Evolutionary conservation across 2,329 filamentous ascomycete species (phyloP).

Genomic region (Neopestalotiopsis rosae): DNA sequence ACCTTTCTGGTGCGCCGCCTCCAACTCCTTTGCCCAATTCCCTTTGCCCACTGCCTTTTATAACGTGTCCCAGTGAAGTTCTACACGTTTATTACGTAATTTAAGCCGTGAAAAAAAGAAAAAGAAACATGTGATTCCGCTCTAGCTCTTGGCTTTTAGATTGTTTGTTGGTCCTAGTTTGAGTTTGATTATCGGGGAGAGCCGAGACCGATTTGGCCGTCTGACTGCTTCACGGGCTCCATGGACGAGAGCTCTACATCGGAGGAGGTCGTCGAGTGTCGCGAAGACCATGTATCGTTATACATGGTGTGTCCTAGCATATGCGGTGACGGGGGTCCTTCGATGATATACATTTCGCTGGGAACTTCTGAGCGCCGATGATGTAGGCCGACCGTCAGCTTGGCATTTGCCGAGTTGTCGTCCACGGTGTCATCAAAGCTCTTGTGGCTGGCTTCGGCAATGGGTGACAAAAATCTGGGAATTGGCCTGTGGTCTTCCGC

Average conservation of each 20-base stretch:
- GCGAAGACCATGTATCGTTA: background rate
- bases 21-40: background rate
- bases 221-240: conserved; percentile 8
- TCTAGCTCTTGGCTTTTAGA: background rate
- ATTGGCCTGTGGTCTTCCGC: background rate
- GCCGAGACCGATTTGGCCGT: conserved; percentile 13
- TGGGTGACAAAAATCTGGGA: conserved; percentile 14
- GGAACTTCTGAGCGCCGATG: conserved; percentile 30
- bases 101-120: background rate
- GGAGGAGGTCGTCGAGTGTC: conserved; percentile 8
- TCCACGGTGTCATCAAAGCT: background rate
- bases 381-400: conserved; percentile 19
- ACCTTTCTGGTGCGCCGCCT: background rate
- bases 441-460: conserved; percentile 8
- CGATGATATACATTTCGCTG: conserved; percentile 44
- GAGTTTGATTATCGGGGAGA: background rate
- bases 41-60: background rate
- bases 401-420: conserved; percentile 14
- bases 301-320: conserved; percentile 11
- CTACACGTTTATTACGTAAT: background rate
- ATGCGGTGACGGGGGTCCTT: conserved; percentile 32
- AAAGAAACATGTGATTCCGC: background rate
- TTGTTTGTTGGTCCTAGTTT: background rate
- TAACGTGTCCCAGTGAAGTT: background rate
- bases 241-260: conserved; percentile 7